Evolutionary conservation across 75 land plant genomes (phyloP), one percentile per base, ranked within the genome.

Genomic region (Chamaecyparis obtusa): DNA sequence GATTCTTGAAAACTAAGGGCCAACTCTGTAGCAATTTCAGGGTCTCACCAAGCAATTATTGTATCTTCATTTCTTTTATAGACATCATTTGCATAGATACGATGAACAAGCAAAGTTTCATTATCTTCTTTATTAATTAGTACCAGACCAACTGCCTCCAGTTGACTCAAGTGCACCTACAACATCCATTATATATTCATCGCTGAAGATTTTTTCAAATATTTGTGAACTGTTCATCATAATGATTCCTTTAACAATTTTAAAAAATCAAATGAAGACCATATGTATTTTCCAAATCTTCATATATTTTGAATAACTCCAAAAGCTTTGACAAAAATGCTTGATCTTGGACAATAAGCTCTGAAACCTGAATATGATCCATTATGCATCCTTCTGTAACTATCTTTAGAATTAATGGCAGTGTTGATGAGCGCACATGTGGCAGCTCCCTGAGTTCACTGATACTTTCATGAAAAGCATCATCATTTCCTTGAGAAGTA

Each of bases 1-100:
- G 93, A 84, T 89, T 97, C 99, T 84, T 97, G 98, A 90, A 97
- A 97, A 89, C 99, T 97, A 79, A 97, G 93, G 81, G 99, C 99
- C 88, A 96, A 88, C 60, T 97, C 98, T 78, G 96, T 94, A 15
- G 95, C 95, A 85, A 92, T 91, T 83, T 95, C 95, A 86, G 94
- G 94, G 88, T 97, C 99, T 85, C 92, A 89, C 99, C 98, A 97
- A 9, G 98, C 94, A 49, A 97, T 96, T 49, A 97, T 96, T 76
- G 95, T 96, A 44, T 96, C 99, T 92, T 97, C 96, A 92, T 95
- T 95, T 85, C 94, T 94, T 76, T 95, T 88, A 83, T 97, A 97
- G 32, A 97, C 96, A n/a, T 97, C 99, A 86, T 96, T 95, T 30
- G 95, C 90, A 51, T 93, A 92, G 43, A 97, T 96, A 21, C 93